Conservation (phyloP, 2,329 filamentous ascomycete genomes). For the Cryphonectria radicalis region DNA sequence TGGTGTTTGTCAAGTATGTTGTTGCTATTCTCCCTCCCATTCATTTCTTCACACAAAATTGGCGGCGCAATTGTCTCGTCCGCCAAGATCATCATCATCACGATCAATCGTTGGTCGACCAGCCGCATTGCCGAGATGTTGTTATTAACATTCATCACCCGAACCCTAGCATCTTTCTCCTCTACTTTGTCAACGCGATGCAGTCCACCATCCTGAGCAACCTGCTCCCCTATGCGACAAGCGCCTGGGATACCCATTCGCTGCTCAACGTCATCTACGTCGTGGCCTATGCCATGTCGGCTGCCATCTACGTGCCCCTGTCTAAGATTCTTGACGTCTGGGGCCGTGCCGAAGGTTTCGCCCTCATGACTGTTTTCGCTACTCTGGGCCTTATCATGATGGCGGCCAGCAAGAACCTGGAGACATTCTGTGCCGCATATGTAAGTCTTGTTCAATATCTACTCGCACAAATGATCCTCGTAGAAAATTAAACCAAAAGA, state of each 20-base stretch:
- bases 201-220: constrained; percentile 47
- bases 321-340: constrained; percentile 55
- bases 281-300: constrained; percentile 57
- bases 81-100: no score
- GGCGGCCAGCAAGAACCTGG: constrained; percentile 58
- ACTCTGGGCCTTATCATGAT: constrained; percentile 62
- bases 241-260: constrained; percentile 56
- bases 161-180: constrained; percentile 48
- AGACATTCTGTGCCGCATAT: constrained; percentile 51
- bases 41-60: no score
- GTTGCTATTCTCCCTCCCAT: background rate
- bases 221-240: constrained; percentile 52
- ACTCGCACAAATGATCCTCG: no score
- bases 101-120: background rate
- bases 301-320: constrained; percentile 58
- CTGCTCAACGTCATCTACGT: constrained; percentile 58
- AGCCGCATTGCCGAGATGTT: background rate
- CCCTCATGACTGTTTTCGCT: constrained; percentile 44
- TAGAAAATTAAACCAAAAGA: background rate
- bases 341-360: constrained; percentile 51
- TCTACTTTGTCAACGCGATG: constrained; percentile 57
- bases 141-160: background rate
- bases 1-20: constrained; percentile 41
- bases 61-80: no score
- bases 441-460: constrained; percentile 26